Percentiles rank a stretch among this genome's conserved stretches.
Conservation (phyloP, 495 filamentous ascomycete genomes). For the Penicillium daleae region DNA sequence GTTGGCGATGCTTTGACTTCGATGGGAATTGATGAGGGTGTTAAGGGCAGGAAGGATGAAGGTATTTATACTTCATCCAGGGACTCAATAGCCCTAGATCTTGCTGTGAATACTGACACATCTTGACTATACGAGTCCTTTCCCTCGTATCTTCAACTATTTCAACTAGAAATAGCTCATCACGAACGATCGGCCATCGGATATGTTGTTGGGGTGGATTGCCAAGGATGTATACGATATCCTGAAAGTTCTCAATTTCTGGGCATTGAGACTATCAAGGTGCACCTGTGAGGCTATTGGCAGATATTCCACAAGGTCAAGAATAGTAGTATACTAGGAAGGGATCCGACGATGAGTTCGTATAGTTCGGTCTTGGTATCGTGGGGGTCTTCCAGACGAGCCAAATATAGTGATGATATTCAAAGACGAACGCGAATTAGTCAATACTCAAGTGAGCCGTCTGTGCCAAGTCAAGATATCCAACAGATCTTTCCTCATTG, state of each 20-base stretch:
- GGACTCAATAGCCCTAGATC: neutral
- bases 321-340: neutral
- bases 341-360: neutral
- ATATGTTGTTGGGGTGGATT: neutral
- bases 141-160: neutral
- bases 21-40: neutral
- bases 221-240: slow-evolving; percentile 11
- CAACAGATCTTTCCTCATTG: neutral
- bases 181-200: slow-evolving; percentile 9
- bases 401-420: neutral
- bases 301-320: neutral
- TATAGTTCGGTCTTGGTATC: neutral
- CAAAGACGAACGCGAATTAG: neutral
- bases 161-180: slow-evolving; percentile 5
- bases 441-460: neutral
- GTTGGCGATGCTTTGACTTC: neutral
- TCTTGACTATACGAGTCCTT: neutral
- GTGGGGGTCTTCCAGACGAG: neutral
- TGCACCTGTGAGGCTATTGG: neutral
- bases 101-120: neutral
- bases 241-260: neutral
- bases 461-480: neutral
- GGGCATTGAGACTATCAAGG: neutral
- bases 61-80: neutral
- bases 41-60: neutral